Base-by-base conservation (phyloP, 805 yeast genomes). In the Myxozyma vanderwaltii region DNA sequence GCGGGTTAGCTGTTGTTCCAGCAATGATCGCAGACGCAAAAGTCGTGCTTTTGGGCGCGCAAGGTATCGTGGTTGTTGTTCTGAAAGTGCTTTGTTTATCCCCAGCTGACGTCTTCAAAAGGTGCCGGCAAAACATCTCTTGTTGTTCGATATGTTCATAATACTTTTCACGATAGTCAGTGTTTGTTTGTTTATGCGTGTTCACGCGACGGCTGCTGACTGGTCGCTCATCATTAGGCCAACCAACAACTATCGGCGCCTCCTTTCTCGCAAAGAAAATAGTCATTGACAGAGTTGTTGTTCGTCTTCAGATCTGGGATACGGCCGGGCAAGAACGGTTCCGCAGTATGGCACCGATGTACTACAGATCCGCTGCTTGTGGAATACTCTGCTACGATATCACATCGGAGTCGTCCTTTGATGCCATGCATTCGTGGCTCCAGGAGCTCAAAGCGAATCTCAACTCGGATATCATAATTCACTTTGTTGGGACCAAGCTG, bases 311-410 rank as follows among this genome's bases (percentile, higher is more conserved):
- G 70, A 79, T 85, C 8, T 85, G 97, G 97, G 97, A 91, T 73
- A 91, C 97, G 41, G 97, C 97, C 0, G 97, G 97, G n/a, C 97
- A 91, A 77, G 97, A 91, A 74, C 81, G 97, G 71, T 91, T 91
- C 78, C 83, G 96, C 77, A 89, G 96, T 43, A 91, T 91, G 76
- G 91, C 75, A 1, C 75, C 75, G n/a, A 71, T 71, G 71, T 71
- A 71, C 61, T 71, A 71, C 75, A 83, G 75, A 31, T 68, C 72
- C 13, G 74, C 75, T 13, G 66, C 68, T n/a, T 71, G 74, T 54
- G 74, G 74, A 39, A 71, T 71, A 35, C 65, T 71, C 33, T 71
- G 75, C 61, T 71, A 71, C 58, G 75, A 71, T 60, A 71, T 71
- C 48, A 71, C 75, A 6, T 69, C 73, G 26, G 67, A 63, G 49